A percentile compares a stretch with the other conserved stretches of the same genome.
phyloP scores from a whole-genome alignment of 441 rosid genomes.

The Flueggea neowawraea region DNA sequence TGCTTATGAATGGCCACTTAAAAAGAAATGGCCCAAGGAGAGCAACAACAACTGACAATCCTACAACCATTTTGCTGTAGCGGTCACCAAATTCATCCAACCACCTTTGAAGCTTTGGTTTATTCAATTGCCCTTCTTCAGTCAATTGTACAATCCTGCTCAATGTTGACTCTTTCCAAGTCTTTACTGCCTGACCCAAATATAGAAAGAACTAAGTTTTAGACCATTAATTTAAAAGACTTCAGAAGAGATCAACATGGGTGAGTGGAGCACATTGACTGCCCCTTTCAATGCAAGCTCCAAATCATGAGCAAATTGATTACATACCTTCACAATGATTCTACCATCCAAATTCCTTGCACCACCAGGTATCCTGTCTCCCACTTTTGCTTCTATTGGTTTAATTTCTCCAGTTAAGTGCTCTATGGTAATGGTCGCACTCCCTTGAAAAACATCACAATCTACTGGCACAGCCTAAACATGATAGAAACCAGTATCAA shows the following conservation, averaged over 20 bases:
- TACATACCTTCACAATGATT: constrained; percentile 84
- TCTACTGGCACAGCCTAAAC: constrained; percentile 91
- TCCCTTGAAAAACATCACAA: constrained; percentile 88
- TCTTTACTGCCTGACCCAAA: constrained; percentile 60
- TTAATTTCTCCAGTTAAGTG: constrained; percentile 97
- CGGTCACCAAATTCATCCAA: constrained; percentile 95
- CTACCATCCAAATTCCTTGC: constrained; percentile 98
- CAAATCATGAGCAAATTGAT: constrained; percentile 9
- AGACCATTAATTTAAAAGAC: neutral
- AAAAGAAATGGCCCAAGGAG: constrained; percentile 85
- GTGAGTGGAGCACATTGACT: constrained; percentile 12
- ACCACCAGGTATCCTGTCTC: constrained; percentile 94
- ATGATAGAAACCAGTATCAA: constrained; percentile 19
- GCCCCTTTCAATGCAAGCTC: constrained; percentile 1
- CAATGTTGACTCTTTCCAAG: constrained; percentile 92
- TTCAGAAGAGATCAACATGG: constrained; percentile 3
- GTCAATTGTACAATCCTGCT: constrained; percentile 90
- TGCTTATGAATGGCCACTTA: constrained; percentile 91
- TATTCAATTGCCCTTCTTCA: constrained; percentile 90
- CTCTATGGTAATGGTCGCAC: constrained; percentile 89
- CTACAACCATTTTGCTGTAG: constrained; percentile 92
- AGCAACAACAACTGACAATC: constrained; percentile 76
- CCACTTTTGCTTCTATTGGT: constrained; percentile 83
- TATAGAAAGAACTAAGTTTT: neutral
- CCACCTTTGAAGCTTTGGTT: constrained; percentile 96